Base-by-base conservation (phyloP, 2,329 filamentous ascomycete genomes). In the Cladosporium sp. region DNA sequence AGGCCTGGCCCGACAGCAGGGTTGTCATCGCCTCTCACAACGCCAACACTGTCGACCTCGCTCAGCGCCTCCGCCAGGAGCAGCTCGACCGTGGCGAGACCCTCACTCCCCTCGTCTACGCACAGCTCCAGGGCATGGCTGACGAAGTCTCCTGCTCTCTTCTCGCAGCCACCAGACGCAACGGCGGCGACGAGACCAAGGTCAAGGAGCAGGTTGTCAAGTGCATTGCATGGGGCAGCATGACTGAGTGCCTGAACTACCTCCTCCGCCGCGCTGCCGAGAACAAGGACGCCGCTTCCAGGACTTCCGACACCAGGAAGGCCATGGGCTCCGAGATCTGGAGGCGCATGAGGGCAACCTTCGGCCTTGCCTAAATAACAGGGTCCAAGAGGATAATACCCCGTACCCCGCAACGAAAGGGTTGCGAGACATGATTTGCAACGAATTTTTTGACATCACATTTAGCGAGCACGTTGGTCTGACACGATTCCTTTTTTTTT, bases 41-140 rank as follows among this genome's bases (percentile, higher is more conserved):
- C 64, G 79, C 80, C 42, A 78, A 79, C 35, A 88, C 86, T 3
- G 84, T 95, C 7, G 58, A 70, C 29, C 70, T 71, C 30, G 79
- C 78, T 1, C 73, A 76, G 50, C 60, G 66, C 6, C 67, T 80
- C 8, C 75, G 77, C 45, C 69, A 73, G 38, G 57, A 69, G 16
- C 77, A 79, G 43, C 57, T 68, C 22, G 57, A 59, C 38, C 62
- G 61, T 3, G 62, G 67, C 35, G 53, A 74, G 53, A 35, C 68
- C 2, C 72, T 72, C 3, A 73, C 78, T 1, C 70, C 74, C 2
- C 68, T 81, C 8, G 68, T 71, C 0, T 90, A 88, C 66, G 86
- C 86, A 2, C 91, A 96, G 71, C 79, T 96, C 1, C 86, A 92
- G 72, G 91, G 92, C 35, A 97, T 97, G 92, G 92, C 92, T 1